These are phyloP conservation scores for Starmerella apicola DNA, from an alignment of 805 yeast species.

Conservation along the genomic window DNA sequence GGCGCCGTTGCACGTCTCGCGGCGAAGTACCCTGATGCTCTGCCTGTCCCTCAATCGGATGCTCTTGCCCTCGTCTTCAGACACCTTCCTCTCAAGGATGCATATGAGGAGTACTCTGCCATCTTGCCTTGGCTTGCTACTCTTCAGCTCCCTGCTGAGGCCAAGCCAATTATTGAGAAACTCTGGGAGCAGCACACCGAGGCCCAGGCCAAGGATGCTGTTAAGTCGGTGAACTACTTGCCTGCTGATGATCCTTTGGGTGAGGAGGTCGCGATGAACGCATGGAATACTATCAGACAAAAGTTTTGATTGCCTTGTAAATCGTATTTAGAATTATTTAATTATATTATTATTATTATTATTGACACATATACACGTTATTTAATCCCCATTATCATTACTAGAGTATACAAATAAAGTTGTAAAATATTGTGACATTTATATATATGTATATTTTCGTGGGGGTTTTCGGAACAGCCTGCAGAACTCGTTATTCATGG, in stretches of 20 bases:
- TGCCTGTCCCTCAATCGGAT: slow-evolving; percentile 60
- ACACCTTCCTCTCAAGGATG: slow-evolving; percentile 78
- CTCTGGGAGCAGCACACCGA: slow-evolving; percentile 36
- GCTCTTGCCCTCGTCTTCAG: slow-evolving; percentile 60
- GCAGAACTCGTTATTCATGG: too few relatives aligned
- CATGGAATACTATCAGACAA: slow-evolving; percentile 7
- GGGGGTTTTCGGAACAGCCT: too few relatives aligned
- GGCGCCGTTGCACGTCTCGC: slow-evolving; percentile 95
- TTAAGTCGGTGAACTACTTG: slow-evolving; percentile 29
- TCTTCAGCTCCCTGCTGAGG: slow-evolving; percentile 7
- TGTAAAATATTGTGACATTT: too few relatives aligned
- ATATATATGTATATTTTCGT: too few relatives aligned
- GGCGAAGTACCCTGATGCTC: slow-evolving; percentile 46
- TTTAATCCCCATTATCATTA: too few relatives aligned
- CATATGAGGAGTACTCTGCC: slow-evolving; percentile 86
- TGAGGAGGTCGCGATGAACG: slow-evolving; percentile 42
- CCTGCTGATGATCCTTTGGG: slow-evolving; percentile 63
- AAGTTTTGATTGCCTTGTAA: background rate
- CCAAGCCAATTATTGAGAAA: slow-evolving; percentile 10
- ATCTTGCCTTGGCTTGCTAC: slow-evolving; percentile 63
- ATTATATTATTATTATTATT: too few relatives aligned
- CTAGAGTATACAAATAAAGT: too few relatives aligned
- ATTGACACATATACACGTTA: too few relatives aligned
- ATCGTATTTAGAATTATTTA: too few relatives aligned
- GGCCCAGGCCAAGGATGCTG: slow-evolving; percentile 60